Evolutionary conservation across 129 eudicot species (phyloP), one percentile per base, ranked within the genome.

Genomic region (Oenanthe sinensis): DNA sequence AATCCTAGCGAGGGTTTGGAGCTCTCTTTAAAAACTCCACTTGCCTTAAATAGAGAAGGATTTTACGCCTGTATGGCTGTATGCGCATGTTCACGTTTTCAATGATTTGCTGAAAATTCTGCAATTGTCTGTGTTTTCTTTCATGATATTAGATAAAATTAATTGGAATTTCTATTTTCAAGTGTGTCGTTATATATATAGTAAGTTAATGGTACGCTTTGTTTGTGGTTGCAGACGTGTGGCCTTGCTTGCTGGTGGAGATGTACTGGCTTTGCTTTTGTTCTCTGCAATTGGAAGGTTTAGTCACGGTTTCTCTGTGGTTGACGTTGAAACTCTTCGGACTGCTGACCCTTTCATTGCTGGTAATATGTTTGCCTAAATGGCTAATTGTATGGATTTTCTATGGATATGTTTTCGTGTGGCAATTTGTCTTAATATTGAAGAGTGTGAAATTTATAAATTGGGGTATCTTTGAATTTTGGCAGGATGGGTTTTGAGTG

Each of bases 331-430:
- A 55, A 95, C 99, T 3, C 79, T 95, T 80, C 87, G 84, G 71
- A 95, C 95, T 24, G 99, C 97, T 24, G 99, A 95, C 85, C 99
- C 99, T 58, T 95, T 95, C 82, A 87, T 95, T 62, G 96, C 99
- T 60, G 99, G 99, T 95, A 85, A 65, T 74, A 1, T 54, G 2
- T 30, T 39, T 46, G 43, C 63, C 52, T 81, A n/a, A n/a, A n/a
- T n/a, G n/a, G n/a, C n/a, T n/a, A 72, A 8, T 39, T 22, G 11
- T 68, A 30, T 54, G 17, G 1, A 19, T 14, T 75, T 24, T 45
- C 46, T 4, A 37, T 19, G 33, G 11, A 39, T 20, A 40, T 58
- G 28, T 3, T 33, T 77, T 43, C 17, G 58, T 14, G 16, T 71
- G 33, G 68, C 33, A 9, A 20, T 28, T 7, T 49, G 50, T 4